Evolutionary conservation across 176 grass and related monocot genomes (phyloP), one percentile per base, ranked within the genome.

Genomic region (Cenchrus americanus): DNA sequence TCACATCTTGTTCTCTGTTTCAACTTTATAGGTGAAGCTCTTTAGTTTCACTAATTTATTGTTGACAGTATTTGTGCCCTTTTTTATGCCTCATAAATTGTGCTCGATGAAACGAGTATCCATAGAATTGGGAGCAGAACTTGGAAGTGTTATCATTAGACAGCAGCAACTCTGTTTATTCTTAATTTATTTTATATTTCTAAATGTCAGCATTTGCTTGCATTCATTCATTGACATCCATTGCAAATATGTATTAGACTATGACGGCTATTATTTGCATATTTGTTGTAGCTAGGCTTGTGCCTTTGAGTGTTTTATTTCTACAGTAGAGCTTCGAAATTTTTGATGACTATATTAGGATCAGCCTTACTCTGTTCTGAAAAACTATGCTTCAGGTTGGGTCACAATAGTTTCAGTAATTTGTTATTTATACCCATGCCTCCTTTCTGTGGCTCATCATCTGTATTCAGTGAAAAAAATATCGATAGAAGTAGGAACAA

Each of bases 381-480:
- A 55, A 7, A 19, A 55, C 50, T 37, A 37, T 37, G 34, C 34
- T 37, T 37, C 14, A 52, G 50, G 14, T 52, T 52, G 4, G 50
- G 14, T 52, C 11, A 52, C 14, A 15, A 3, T 78, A 83, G 24
- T 79, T 73, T 72, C 14, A 70, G 57, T 63, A 51, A 77, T 66
- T 67, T 26, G 73, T 24, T 66, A 1, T 67, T 24, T 62, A 80
- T 58, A 30, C 27, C 37, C 1, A 12, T 69, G 65, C 41, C 32
- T 53, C 51, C 37, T 62, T 22, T 80, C 44, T 74, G 3, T 58
- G 77, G 22, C 66, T 30, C 53, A 27, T 51, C 15, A 73, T 52
- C 75, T 80, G 11, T 81, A 53, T 49, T 70, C 58, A 84, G 14
- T 46, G 80, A 49, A 87, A 60, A 8, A 19, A 49, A 37, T 68